Base-by-base conservation (phyloP, 257 asterid genomes). In the Echites panduratus region DNA sequence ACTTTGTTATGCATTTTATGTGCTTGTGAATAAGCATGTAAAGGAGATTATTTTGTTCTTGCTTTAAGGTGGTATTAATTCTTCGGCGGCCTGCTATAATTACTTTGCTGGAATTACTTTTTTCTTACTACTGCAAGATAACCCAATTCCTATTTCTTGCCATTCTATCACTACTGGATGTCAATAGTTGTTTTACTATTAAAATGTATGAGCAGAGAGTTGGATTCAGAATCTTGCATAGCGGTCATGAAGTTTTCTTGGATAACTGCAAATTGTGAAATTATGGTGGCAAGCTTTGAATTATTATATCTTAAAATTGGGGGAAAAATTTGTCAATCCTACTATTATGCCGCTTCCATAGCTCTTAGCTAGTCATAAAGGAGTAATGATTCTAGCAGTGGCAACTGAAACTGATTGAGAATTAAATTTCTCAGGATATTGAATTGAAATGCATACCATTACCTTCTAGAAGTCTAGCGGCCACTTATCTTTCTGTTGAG, bases 1-100 rank as follows among this genome's bases (percentile, higher is more conserved):
- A 9, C 49, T 26, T 29, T 0, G 14, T 24, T 69, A 48, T 0
- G 45, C 29, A 12, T 17, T 26, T 52, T 32, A 49, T 48, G 61
- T 69, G 73, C 4, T 69, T 69, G 62, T 49, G 61, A 69, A 26
- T 69, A 49, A 1, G 73, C 27, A 0, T 69, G 61, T 20, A 22
- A 50, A 62, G 49, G 24, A 27, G 14, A 48, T 48, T 68, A 26
- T 22, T 9, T 26, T 22, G 22, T 43, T 41, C 58, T 45, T 68
- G 44, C 44, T 24, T 14, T 27, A 29, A 1, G 14, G 41, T 16
- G 14, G 12, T 24, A 50, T 29, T 68, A 47, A 68, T 27, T 49
- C 13, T 12, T 12, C 4, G 17, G 40, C 5, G 1, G 29, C 13
- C 16, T 14, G 5, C 32, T 63, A n/a, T n/a, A n/a, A n/a, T n/a